Evolutionary conservation across 495 filamentous ascomycete species (phyloP), one percentile per base, ranked within the genome.

Genomic region (Neurospora tetrasperma): DNA sequence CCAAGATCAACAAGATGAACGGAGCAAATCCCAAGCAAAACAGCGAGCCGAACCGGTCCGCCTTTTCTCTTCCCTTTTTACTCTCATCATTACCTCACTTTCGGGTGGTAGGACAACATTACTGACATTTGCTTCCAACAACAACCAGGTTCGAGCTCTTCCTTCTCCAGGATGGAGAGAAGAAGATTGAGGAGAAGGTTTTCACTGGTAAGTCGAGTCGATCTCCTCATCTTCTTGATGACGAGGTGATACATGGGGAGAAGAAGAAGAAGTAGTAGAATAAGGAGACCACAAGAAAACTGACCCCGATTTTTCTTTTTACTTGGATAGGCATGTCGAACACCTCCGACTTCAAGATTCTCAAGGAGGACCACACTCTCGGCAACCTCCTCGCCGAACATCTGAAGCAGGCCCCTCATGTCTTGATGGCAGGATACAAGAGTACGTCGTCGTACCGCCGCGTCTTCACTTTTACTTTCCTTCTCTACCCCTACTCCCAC

Each of bases 321-420:
- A 39, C 39, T 8, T 39, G 39, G 7, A 39, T 9, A 39, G 94
- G 94, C 74, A 92, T 90, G 87, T 85, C 94, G 76, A 88, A 96
- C 84, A 86, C 89, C 76, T 91, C 94, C 20, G 91, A 97, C 79
- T 98, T 99, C 85, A 91, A 90, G 71, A 91, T 99, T 83, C 90
- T 93, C 80, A 98, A 97, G 82, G 96, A 99, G 79, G 96, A 99
- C 79, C 96, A 98, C 82, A 98, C 96, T 1, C 87, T 99, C 62
- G 96, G 90, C 73, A 98, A 98, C 79, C 86, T 98, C 73, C 88
- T 99, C 54, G 88, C 90, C 72, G 88, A 90, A 71, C 92, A 93
- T 73, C 91, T 98, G 66, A 86, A 93, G 77, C 89, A 92, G 78
- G 90, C 90, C 70, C 84, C 86, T 12, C 88, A 97, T 79, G 93